Evolutionary conservation across 345 rosid species (phyloP).

Genomic region (Rhizophora mangle): DNA sequence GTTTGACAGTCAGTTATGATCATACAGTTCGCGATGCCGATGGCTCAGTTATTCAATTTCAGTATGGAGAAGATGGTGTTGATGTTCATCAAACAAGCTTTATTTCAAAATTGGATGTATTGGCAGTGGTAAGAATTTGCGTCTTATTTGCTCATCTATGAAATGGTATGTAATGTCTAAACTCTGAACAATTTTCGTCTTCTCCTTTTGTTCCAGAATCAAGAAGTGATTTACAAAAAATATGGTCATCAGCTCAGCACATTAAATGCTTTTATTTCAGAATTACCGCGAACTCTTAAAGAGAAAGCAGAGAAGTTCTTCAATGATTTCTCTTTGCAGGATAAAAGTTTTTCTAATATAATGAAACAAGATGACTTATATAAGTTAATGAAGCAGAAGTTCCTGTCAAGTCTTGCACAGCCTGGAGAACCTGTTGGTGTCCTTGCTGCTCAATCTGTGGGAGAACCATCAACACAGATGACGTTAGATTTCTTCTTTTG

Average conservation of each 20-base stretch:
- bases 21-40: slow-evolving; percentile 95
- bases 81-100: slow-evolving; percentile 91
- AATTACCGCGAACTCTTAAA: slow-evolving; percentile 60
- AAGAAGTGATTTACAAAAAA: slow-evolving; percentile 50
- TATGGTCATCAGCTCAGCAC: slow-evolving; percentile 36
- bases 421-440: slow-evolving; percentile 99
- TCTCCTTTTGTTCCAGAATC: slow-evolving; percentile 53
- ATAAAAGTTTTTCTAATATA: slow-evolving; percentile 32
- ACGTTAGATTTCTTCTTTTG: slow-evolving; percentile 56
- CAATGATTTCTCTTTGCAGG: slow-evolving; percentile 38
- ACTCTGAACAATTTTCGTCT: not conserved
- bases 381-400: slow-evolving; percentile 65
- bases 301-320: slow-evolving; percentile 59
- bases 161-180: not conserved
- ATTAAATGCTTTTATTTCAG: slow-evolving; percentile 48
- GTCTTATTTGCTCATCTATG: not conserved
- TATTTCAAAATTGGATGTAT: slow-evolving; percentile 63
- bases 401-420: slow-evolving; percentile 83
- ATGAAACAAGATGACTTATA: slow-evolving; percentile 48
- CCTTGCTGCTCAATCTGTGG: slow-evolving; percentile 98
- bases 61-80: slow-evolving; percentile 96
- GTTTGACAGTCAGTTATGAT: slow-evolving; percentile 83
- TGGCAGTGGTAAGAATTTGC: slow-evolving; percentile 54
- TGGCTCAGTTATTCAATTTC: slow-evolving; percentile 88
- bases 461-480: slow-evolving; percentile 99